Conservation (phyloP, 192 early-diverging fungal genomes). For the Chytriomyces sp. region DNA sequence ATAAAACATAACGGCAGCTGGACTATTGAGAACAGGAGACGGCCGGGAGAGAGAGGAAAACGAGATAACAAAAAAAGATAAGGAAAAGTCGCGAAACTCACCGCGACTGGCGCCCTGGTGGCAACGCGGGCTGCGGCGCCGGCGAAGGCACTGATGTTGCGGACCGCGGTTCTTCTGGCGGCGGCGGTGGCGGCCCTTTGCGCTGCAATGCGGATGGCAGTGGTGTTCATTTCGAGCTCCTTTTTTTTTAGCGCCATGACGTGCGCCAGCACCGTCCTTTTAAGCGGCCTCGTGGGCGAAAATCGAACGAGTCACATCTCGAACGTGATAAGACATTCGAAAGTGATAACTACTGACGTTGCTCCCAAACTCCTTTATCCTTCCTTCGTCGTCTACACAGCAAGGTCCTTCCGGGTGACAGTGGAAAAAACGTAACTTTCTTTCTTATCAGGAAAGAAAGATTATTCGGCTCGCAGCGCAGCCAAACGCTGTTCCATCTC, state of each 20-base stretch:
- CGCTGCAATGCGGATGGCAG: constrained; percentile 18
- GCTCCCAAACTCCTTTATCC: background rate
- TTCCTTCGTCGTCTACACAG: background rate
- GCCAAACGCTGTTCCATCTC: constrained; percentile 86
- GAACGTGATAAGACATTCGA: too few species aligned
- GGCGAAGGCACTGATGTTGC: constrained; percentile 16
- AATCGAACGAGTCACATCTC: background rate
- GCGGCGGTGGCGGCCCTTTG: constrained; percentile 17
- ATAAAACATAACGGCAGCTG: background rate
- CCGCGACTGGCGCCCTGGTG: constrained; percentile 8
- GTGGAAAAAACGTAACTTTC: background rate
- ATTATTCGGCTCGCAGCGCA: constrained; percentile 58
- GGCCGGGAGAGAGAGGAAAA: background rate
- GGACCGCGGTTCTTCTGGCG: constrained; percentile 20
- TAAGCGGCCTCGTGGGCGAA: background rate
- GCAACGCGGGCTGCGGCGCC: constrained; percentile 31
- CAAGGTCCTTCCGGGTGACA: background rate
- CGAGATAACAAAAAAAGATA: background rate
- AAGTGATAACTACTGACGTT: too few species aligned
- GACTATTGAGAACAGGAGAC: background rate
- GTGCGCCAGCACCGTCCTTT: too few species aligned
- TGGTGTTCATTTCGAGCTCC: constrained; percentile 10
- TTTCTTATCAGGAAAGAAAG: background rate
- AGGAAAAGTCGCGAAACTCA: background rate
- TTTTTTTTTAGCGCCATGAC: constrained; percentile 14